These are phyloP conservation scores for Plasmodium blacklocki DNA, from an alignment of 169 alveolate species.

Conservation along the genomic window DNA sequence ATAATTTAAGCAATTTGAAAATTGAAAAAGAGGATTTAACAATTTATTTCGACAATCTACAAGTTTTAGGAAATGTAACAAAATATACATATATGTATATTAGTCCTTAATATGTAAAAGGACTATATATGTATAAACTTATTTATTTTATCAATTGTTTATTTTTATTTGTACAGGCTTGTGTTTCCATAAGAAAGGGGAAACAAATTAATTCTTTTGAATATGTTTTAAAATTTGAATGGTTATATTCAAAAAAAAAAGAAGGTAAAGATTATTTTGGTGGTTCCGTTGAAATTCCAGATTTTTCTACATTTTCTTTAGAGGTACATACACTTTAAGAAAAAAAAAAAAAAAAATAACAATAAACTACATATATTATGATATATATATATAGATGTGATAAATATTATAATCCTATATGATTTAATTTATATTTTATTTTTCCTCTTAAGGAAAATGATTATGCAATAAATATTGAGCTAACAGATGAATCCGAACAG, in stretches of 20 bases:
- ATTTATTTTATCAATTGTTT: background rate
- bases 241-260: constrained; percentile 18
- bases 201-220: constrained; percentile 61
- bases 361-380: background rate
- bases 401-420: background rate
- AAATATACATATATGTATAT: background rate
- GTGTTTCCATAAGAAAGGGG: constrained; percentile 50
- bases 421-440: background rate
- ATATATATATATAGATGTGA: background rate
- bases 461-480: constrained; percentile 40
- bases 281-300: constrained; percentile 42
- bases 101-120: background rate
- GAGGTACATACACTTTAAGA: constrained; percentile 32
- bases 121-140: background rate
- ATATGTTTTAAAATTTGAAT: constrained; percentile 28
- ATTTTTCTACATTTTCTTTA: constrained; percentile 47
- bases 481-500: constrained; percentile 17
- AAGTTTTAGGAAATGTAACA: constrained; percentile 47
- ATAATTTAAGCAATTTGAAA: constrained; percentile 37
- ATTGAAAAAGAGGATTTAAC: constrained; percentile 25
- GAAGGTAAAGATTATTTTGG: constrained; percentile 22
- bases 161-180: constrained; percentile 2
- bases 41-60: constrained; percentile 30
- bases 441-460: constrained; percentile 34
- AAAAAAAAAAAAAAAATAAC: background rate